Evolutionary conservation across 176 grass and related monocot species (phyloP).

Genomic region (Triticum aestivum): IWGSC_CS_RefSeq_v2.1 NC_057801.1:550732060-550732559

Average conservation of each 20-base stretch:
- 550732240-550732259: not conserved
- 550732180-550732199: not conserved
- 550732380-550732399: not conserved
- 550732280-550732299: not conserved
- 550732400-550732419: not conserved
- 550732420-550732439: too few species aligned
- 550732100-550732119: not conserved
- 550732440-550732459: not conserved
- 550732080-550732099: not conserved
- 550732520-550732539: not conserved
- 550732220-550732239: not conserved
- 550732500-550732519: conserved; percentile 9
- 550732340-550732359: not conserved
- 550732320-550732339: not conserved
- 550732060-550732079: not conserved
- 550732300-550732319: not conserved
- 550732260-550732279: not conserved
- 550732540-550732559: conserved; percentile 2
- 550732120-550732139: not conserved
- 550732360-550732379: not conserved
- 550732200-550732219: not conserved
- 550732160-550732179: not conserved
- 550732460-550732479: not conserved
- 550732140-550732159: not conserved
- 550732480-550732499: conserved; percentile 9